These are phyloP conservation scores for Cicer pinnatifidum DNA, from an alignment of 306 rosid species.

Conservation along the genomic window DNA sequence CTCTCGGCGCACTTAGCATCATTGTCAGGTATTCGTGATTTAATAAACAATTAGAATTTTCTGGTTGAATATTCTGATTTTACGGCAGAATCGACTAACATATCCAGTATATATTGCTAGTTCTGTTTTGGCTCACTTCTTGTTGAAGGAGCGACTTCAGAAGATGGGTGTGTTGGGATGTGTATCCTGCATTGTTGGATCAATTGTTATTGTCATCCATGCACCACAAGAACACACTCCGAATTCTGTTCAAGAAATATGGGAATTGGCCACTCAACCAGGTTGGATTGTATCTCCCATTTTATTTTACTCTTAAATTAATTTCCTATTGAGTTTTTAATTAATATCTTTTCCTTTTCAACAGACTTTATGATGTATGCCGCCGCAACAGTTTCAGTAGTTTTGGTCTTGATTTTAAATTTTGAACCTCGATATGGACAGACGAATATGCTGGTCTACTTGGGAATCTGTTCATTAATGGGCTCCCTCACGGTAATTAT, in stretches of 20 bases:
- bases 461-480: conserved; percentile 88
- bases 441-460: conserved; percentile 76
- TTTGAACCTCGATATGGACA: conserved; percentile 90
- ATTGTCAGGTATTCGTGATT: conserved; percentile 75
- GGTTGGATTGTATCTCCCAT: conserved; percentile 51
- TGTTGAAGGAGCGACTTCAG: conserved; percentile 75
- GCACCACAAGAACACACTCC: conserved; percentile 89
- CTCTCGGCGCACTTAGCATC: conserved; percentile 94
- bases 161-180: conserved; percentile 93
- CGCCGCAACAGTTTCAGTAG: conserved; percentile 66
- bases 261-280: conserved; percentile 88
- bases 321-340: conserved; percentile 7
- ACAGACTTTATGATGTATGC: conserved; percentile 74
- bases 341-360: conserved; percentile 34
- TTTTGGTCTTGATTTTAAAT: conserved; percentile 73
- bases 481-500: conserved; percentile 86
- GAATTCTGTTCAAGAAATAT: conserved; percentile 76
- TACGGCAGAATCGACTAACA: conserved; percentile 31
- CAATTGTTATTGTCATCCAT: conserved; percentile 87
- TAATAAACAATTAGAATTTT: not conserved
- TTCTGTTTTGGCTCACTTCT: conserved; percentile 90
- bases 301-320: not conserved
- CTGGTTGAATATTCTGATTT: conserved; percentile 24
- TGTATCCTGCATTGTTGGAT: conserved; percentile 84
- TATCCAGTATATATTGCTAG: conserved; percentile 50